Conservation (phyloP, 345 rosid species). For the Corchorus olitorius region DNA sequence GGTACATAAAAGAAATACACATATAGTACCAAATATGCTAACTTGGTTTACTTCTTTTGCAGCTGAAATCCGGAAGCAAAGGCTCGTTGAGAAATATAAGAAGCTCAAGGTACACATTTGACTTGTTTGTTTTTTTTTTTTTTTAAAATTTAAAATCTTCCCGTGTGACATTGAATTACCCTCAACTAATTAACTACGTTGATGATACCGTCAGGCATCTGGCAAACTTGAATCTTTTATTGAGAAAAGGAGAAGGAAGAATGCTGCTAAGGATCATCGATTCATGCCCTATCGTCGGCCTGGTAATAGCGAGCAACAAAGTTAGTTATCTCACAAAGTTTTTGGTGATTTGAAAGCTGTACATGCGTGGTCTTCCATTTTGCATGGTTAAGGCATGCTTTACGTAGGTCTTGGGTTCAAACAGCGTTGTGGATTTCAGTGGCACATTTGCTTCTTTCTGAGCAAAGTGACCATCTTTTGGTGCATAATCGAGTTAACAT, state of each 20-base stretch:
- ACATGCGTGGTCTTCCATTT: background rate
- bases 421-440: background rate
- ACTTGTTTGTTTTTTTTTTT: background rate
- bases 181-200: slow-evolving; percentile 17
- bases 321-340: background rate
- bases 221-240: slow-evolving; percentile 81
- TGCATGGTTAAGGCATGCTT: background rate
- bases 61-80: slow-evolving; percentile 82
- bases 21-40: slow-evolving; percentile 7
- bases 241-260: slow-evolving; percentile 83
- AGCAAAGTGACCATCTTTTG: background rate
- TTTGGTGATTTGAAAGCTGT: slow-evolving; percentile 17
- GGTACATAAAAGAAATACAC: background rate
- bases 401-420: background rate
- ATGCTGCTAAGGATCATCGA: slow-evolving; percentile 88
- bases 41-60: slow-evolving; percentile 36
- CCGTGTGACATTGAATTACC: background rate
- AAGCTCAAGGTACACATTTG: slow-evolving; percentile 59
- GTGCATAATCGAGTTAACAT: background rate
- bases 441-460: background rate
- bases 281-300: slow-evolving; percentile 82
- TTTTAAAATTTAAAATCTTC: background rate
- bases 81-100: slow-evolving; percentile 70
- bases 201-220: slow-evolving; percentile 50
- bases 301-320: slow-evolving; percentile 30